Evolutionary conservation across 768 basidiomycete genomes (phyloP), one percentile per base, ranked within the genome.

Genomic region (Lactarius akahatsu): DNA sequence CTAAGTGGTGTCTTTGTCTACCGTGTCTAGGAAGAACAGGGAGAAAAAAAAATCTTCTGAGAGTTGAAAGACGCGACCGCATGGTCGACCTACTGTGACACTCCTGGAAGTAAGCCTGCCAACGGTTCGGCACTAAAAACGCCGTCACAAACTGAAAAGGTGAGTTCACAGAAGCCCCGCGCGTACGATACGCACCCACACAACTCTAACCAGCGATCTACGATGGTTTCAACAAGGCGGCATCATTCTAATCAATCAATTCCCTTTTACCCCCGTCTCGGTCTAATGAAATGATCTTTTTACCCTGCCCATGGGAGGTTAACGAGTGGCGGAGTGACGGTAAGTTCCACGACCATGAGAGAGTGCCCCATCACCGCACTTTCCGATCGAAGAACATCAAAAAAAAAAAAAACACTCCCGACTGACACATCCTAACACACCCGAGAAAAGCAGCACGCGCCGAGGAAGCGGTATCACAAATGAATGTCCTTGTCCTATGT

Each of bases 1-100:
- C 26, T 10, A 55, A 30, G 16, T 41, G 26, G 47, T 28, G 20
- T 7, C n/a, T 23, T 50, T 23, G 36, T 56, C 4, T 45, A 38
- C 28, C 16, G 20, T 26, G 47, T 26, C 18, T 54, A n/a, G 26
- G 40, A 57, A 34, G 26, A 36, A 52, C 28, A 6, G 10, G 52
- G 30, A 16, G 15, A 38, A 41, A 28, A n/a, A 40, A n/a, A 28
- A 10, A 11, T 23, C 54, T 9, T 7, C 55, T 16, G 30, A 45
- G 41, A 30, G 26, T 20, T 6, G 16, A n/a, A 40, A 58, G 57
- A 57, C 20, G n/a, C 20, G 50, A 62, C 54, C 61, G 50, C 63
- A 8, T 64, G 57, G 57, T 52, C 20, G 20, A 59, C 26, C 57
- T 6, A 38, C 57, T 28, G 16, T 13, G 16, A 10, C 26, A 15